Evolutionary conservation across 495 filamentous ascomycete genomes (phyloP).

Genomic region (Talaromyces wortmannii): DNA sequence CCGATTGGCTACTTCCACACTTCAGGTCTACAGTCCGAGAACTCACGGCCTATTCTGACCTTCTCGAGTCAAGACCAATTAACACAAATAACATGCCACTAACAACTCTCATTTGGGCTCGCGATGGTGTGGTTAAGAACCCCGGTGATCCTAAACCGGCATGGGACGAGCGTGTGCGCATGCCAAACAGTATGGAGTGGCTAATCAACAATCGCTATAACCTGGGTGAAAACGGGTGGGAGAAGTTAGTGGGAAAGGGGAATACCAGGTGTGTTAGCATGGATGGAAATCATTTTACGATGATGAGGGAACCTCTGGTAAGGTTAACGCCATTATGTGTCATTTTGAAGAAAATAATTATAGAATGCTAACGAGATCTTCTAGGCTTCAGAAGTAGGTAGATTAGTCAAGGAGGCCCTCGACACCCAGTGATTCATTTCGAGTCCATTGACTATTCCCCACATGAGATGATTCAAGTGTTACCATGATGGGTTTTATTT

Average conservation of each 20-base stretch:
- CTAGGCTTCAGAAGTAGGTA: not conserved
- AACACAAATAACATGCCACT: not conserved
- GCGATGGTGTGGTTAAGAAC: not conserved
- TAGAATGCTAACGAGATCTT: not conserved
- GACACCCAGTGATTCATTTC: constrained; percentile 44
- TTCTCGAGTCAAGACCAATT: not conserved
- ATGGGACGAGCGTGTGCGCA: not conserved
- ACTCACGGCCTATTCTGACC: not conserved
- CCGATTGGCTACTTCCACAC: constrained; percentile 15
- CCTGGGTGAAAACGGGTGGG: not conserved
- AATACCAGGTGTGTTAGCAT: not conserved
- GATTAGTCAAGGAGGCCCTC: not conserved
- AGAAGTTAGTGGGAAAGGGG: not conserved
- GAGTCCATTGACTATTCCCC: too few species aligned
- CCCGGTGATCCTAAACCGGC: not conserved
- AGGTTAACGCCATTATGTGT: not conserved
- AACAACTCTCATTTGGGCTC: not conserved
- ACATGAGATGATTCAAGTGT: too few species aligned
- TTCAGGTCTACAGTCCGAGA: not conserved
- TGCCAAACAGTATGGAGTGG: not conserved
- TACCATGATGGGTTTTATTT: too few species aligned
- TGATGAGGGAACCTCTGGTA: constrained; percentile 5
- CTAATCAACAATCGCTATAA: not conserved
- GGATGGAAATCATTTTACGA: not conserved
- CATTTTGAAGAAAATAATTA: not conserved